Base-by-base conservation (phyloP, 1,139 yeast genomes). In the Magnusiomyces paraingens region DNA sequence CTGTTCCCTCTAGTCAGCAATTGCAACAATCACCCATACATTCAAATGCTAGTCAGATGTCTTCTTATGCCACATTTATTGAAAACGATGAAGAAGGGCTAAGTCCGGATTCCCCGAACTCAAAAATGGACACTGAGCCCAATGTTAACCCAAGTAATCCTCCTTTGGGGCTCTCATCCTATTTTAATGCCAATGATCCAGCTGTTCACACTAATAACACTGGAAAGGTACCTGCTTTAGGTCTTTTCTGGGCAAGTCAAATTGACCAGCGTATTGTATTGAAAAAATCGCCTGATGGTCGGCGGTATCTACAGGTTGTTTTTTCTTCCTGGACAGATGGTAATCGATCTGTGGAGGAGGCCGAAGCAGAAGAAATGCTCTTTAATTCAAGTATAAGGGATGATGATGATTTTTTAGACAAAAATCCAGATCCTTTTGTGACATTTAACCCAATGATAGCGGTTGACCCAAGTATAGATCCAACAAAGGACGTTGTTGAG, bases 171-270 rank as follows among this genome's bases (percentile, higher is more conserved):
- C 8, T 26, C 8, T 10, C 18, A n/a, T 45, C 40, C 5, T 45
- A 26, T 32, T 45, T 26, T 26, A 32, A 29, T 15, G 11, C 22
- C 3, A 17, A 8, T 12, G 48, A 45, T 29, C 48, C 38, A 3
- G 8, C 3, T n/a, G n/a, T n/a, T 29, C n/a, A 12, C 10, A 12
- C 26, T 15, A n/a, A 47, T 6, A 41, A 52, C n/a, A 39, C 17
- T 29, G 47, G 53, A 8, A 67, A 70, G 49, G 63, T 70, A 6
- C 78, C 80, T 1, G 71, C 75, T 41, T 62, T 77, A 43, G 80
- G 81, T 2, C 57, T 72, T n/a, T 61, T 70, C 8, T 75, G 79
- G 79, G 70, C 76, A 11, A 72, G 70, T 51, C 69, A 69, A 52
- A 60, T 76, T 15, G 66, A 72, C 40, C 69, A 72, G 38, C 66